Evolutionary conservation across 2,329 filamentous ascomycete species (phyloP), one percentile per base, ranked within the genome.

Genomic region (Penicillium sp.): DNA sequence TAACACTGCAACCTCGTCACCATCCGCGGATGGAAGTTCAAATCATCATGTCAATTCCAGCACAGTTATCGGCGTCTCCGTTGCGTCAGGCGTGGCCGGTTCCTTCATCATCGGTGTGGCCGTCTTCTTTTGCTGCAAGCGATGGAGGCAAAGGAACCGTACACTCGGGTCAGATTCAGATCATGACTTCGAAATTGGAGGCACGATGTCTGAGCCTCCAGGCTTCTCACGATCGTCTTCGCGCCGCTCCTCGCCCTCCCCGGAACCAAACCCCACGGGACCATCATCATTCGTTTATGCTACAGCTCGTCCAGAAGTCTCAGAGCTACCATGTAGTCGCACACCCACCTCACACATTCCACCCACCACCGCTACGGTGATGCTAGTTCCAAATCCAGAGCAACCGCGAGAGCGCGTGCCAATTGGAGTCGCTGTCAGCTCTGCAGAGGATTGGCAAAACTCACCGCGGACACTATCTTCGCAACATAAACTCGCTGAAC

Each of bases 11-110:
- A 28, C 54, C 19, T 50, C 65, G 17, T 59, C 59, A 28, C 5
- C 58, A 7, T 26, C 61, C 35, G 17, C 42, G 17, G n/a, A 50
- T 38, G 19, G 35, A n/a, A 59, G 28, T 59, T 15, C 60, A 51
- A 33, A 51, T 17, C 37, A 61, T 44, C 45, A 49, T 24, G 59
- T 78, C 5, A 71, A 70, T 40, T 66, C 73, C 8, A 71, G 70
- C 1, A 75, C 72, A 13, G 70, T 78, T 4, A 76, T 78, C 50
- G 77, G 76, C 1, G 68, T 78, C 17, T 78, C 77, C 0, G 72
- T 79, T 13, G 70, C 70, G 50, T 76, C 75, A 35, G 76, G 75
- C 0, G 62, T 78, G 33, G 73, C 76, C 6, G 75, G 70, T 2
- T 70, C 71, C n/a, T 75, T 78, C 56, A 66, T 78, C 19, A 63